Evolutionary conservation across 192 early-diverging fungal species (phyloP), one percentile per base, ranked within the genome.

Genomic region (Coemansia sp.): DNA sequence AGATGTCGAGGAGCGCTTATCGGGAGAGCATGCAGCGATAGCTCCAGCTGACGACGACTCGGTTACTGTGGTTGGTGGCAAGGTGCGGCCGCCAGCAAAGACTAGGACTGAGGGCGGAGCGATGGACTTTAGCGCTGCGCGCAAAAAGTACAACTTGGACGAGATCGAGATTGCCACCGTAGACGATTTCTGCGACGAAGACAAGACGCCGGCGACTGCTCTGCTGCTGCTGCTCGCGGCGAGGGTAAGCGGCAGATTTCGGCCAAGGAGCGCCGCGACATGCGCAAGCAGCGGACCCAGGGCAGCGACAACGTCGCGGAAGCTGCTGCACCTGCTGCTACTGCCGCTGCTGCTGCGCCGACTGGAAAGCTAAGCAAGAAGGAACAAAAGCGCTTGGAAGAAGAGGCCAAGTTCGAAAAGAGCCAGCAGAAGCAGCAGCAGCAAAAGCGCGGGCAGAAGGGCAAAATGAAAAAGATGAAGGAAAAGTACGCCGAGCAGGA

Each of bases 401-500:
- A 73, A 17, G 67, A 77, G 49, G 59, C 62, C 19, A 86, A 86
- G 59, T 64, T 54, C 14, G 65, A 73, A 46, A 57, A 51, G 60
- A 37, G 37, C 38, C 40, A 66, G 72, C 32, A 75, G 60, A 54
- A 62, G 60, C 59, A 59, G 38, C 71, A 45, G 38, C 70, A 58
- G 68, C 67, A 64, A 35, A 75, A 87, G 12, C 93, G 97, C 42
- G 97, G 97, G 24, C 94, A 96, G 67, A 90, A 89, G 59, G 88
- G 89, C 38, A 98, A 98, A 79, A 65, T 88, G 32, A 93, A 93
- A 85, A 98, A 97, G 81, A 86, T 93, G 24, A 96, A 96, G 76
- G 89, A 89, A 35, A 97, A 96, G 76, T 99, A 99, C 76, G 91
- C 85, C 4, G 96, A 98, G 73, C 74, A 82, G 76, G 95, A 96